phyloP scores from a whole-genome alignment of 208 protist species.

The Acanthamoeba healyi region DNA sequence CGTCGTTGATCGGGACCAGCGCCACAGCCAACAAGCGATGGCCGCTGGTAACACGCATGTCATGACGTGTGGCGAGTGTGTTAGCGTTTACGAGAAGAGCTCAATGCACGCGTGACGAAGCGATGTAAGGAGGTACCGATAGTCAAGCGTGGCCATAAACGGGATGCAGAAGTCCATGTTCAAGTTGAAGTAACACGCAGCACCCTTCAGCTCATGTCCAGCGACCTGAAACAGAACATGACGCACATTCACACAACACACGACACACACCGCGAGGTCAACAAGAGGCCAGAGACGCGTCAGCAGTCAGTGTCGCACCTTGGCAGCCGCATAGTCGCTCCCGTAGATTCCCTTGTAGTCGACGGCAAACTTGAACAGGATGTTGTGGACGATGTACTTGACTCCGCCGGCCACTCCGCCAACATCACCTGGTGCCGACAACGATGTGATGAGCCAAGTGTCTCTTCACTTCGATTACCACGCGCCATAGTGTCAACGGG shows the following conservation, averaged over 20 bases:
- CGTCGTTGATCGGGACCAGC: slow-evolving; percentile 77
- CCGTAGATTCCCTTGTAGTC: slow-evolving; percentile 81
- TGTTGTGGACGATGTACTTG: slow-evolving; percentile 84
- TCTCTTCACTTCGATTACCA: background rate
- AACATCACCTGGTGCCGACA: slow-evolving; percentile 71
- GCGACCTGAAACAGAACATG: background rate
- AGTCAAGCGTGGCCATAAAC: slow-evolving; percentile 79
- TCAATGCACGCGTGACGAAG: no score
- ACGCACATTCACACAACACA: background rate
- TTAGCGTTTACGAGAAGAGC: no score
- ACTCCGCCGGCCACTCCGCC: slow-evolving; percentile 73
- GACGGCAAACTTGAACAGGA: slow-evolving; percentile 84
- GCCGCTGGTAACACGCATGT: background rate
- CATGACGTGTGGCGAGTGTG: background rate
- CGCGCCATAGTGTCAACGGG: background rate
- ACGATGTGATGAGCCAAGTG: no score
- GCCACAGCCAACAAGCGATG: slow-evolving; percentile 79
- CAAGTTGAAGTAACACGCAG: slow-evolving; percentile 76
- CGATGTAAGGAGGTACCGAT: background rate
- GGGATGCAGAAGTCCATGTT: slow-evolving; percentile 74
- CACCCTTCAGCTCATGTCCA: slow-evolving; percentile 80
- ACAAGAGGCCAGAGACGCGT: background rate
- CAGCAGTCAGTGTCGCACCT: slow-evolving; percentile 66
- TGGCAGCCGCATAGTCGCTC: slow-evolving; percentile 76
- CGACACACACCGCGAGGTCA: background rate